A percentile compares a stretch with the other conserved stretches of the same genome.
These are phyloP conservation scores for Nemania sp. DNA, from an alignment of 2,329 filamentous ascomycete genomes.

Conservation along the genomic window DNA sequence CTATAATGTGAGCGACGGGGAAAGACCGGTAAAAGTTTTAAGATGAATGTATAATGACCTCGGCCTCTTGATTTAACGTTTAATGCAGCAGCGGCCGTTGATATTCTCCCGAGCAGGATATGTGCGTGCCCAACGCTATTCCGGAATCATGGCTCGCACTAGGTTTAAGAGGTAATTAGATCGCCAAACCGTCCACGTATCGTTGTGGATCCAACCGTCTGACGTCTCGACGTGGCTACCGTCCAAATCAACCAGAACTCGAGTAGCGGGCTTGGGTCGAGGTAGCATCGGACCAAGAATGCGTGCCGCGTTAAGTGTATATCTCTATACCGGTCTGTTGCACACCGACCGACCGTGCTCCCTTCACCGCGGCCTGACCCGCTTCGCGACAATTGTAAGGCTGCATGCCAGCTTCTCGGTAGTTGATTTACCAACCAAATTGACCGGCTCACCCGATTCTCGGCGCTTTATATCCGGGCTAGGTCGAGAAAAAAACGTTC, in stretches of 20 bases:
- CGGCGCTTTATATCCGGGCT: no score
- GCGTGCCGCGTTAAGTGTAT: conserved; percentile 1
- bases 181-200: conserved; percentile 14
- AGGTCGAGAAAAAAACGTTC: no score
- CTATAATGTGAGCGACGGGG: background rate
- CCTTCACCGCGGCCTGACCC: no score
- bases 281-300: background rate
- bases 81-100: background rate
- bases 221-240: background rate
- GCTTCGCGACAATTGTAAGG: no score
- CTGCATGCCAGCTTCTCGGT: no score
- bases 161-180: conserved; percentile 12
- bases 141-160: background rate
- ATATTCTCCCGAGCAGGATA: background rate
- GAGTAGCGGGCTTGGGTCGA: background rate
- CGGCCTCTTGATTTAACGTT: background rate
- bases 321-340: background rate
- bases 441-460: no score
- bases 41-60: background rate
- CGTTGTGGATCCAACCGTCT: conserved; percentile 12
- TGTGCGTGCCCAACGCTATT: background rate
- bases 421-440: no score
- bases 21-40: background rate
- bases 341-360: background rate
- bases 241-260: background rate